Base-by-base conservation (phyloP, 805 yeast genomes). In the Komagataella kurtzmanii region DNA sequence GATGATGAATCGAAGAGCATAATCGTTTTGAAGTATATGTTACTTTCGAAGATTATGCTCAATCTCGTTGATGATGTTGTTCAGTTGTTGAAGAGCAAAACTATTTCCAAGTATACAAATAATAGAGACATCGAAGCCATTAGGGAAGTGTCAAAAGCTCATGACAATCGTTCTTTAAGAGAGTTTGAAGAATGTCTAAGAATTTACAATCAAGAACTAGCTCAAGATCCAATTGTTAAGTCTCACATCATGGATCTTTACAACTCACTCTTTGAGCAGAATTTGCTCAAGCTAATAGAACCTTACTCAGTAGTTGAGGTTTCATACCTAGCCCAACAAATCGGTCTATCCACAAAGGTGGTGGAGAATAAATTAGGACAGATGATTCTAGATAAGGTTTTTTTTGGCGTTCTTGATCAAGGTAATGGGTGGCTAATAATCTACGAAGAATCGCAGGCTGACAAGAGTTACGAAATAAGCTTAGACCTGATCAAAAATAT, bases 371-470 rank as follows among this genome's bases (percentile, higher is more conserved):
- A 93, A 66, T 75, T 93, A 56, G 83, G 95, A 49, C 97, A 91
- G 68, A 91, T 93, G 98, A 91, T 93, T 59, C 76, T 93, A 60
- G 99, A 93, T 68, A 85, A 88, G 61, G 86, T 89, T n/a, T 88
- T 93, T 60, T 85, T 83, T 63, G 99, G 99, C 49, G 98, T 93
- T 44, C 74, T 93, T 58, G 99, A 93, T 67, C 99, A 93, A 72
- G 98, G 98, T 48, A 90, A 90, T 65, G 99, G 99, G 7, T 93
- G 97, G 96, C 76, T 93, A 60, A 83, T 88, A 57, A 80, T 93
- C 53, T 93, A 87, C 62, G 95, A 88, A 54, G 86, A 89, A 64
- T 96, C 96, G 46, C 81, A 79, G 61, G 80, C 81, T 55, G 98
- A 93, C 66, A 86, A 86, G 45, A 83, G 95, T 50, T 93, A 91